Evolutionary conservation across 192 early-diverging fungal genomes (phyloP), one percentile per base, ranked within the genome.

Genomic region (Coemansia sp.): DNA sequence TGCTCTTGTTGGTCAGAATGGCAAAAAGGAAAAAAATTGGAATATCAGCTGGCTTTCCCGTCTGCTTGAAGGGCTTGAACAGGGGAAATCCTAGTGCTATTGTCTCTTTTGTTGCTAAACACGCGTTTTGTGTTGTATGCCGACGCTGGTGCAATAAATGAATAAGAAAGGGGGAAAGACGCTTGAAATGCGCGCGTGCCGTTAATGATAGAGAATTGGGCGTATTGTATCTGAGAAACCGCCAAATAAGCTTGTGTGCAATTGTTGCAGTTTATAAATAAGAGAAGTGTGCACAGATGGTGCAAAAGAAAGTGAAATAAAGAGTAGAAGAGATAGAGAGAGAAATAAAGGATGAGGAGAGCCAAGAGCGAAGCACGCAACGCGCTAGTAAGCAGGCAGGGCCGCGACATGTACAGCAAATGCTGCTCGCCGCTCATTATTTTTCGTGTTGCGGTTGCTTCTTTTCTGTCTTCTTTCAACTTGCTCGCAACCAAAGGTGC

Each of bases 121-220:
- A 37, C 34, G 34, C 34, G 34, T 37, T 37, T 37, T 37, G 7
- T 10, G 34, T 9, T 37, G 9, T 37, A 37, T 37, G 34, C 34
- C 34, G 34, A 37, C 34, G 34, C 34, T 37, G 9, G 47, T 49
- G 47, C 47, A 49, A 49, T 22, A 49, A 25, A 49, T 49, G 45
- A 46, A 46, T 46, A 46, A 21, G 45, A 21, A 17, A 17, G 8
- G 45, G 18, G 6, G 45, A 46, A n/a, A n/a, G n/a, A n/a, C n/a
- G n/a, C n/a, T n/a, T n/a, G n/a, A n/a, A n/a, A n/a, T n/a, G n/a
- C n/a, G n/a, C n/a, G n/a, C n/a, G n/a, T n/a, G n/a, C n/a, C n/a
- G n/a, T n/a, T n/a, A n/a, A n/a, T n/a, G 34, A 37, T 9, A 37
- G 34, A 8, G 34, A 8, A 37, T 37, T 37, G 34, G 34, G 9